These are phyloP conservation scores for Piper betle DNA, from an alignment of 164 flowering plant genomes.

Conservation along the genomic window DNA sequence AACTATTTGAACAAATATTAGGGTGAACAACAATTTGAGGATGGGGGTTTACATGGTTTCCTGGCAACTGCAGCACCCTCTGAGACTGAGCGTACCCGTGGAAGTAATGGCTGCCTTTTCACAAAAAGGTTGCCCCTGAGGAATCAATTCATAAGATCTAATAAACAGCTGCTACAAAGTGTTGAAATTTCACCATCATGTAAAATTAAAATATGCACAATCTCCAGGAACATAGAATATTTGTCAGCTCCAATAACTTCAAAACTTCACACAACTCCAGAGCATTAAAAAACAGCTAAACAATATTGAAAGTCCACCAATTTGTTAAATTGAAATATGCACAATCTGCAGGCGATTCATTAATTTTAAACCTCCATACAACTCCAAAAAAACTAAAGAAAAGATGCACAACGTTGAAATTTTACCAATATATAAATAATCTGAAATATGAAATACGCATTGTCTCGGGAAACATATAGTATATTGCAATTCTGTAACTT, in stretches of 20 bases:
- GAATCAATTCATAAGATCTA: background rate
- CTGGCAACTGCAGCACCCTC: conserved; percentile 79
- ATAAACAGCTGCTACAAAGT: background rate
- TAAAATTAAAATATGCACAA: background rate
- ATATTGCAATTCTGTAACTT: too few relatives aligned
- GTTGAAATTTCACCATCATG: background rate
- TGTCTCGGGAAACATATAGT: too few relatives aligned
- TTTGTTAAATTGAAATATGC: too few relatives aligned
- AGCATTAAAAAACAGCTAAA: background rate
- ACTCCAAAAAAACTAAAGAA: too few relatives aligned
- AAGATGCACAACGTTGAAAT: too few relatives aligned
- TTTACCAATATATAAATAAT: too few relatives aligned
- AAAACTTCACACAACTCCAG: background rate
- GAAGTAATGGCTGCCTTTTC: conserved; percentile 70
- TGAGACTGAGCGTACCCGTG: conserved; percentile 70
- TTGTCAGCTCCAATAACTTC: background rate
- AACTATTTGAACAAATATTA: conserved; percentile 38
- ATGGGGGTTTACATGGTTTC: conserved; percentile 91
- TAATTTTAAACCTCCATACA: too few relatives aligned
- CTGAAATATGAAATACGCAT: too few relatives aligned
- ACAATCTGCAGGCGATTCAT: too few relatives aligned
- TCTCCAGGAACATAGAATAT: background rate
- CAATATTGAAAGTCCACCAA: background rate
- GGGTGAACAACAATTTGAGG: conserved; percentile 35
- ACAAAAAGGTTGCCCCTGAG: conserved; percentile 83